phyloP scores from a whole-genome alignment of 352 stramenopile genomes.

The Albugo laibachii region DNA sequence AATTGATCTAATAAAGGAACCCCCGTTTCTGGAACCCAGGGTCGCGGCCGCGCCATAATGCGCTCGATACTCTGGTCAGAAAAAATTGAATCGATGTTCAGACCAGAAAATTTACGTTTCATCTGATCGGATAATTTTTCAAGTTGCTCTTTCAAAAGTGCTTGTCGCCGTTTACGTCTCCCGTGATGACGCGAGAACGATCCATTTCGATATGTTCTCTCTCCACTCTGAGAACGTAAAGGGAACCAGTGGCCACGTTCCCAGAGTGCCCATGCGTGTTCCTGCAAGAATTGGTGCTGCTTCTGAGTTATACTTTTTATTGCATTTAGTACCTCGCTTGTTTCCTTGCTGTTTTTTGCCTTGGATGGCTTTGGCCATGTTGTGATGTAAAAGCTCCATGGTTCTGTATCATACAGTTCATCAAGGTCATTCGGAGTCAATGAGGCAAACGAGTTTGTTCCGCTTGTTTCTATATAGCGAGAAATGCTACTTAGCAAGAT shows the following conservation, averaged over 20 bases:
- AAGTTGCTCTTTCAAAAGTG: conserved; percentile 13
- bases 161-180: conserved; percentile 21
- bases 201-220: conserved; percentile 11
- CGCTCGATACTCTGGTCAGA: conserved; percentile 10
- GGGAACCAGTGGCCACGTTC: conserved; percentile 27
- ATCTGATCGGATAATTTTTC: conserved; percentile 12
- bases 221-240: conserved; percentile 22
- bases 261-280: conserved; percentile 21
- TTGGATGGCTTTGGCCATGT: not conserved
- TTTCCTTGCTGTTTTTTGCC: not conserved
- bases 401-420: conserved; percentile 10
- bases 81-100: conserved; percentile 22
- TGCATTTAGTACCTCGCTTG: not conserved
- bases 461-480: no score
- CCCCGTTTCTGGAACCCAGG: conserved; percentile 20
- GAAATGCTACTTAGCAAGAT: no score
- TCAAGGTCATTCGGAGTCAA: conserved; percentile 7
- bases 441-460: conserved; percentile 10
- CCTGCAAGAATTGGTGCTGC: conserved; percentile 16
- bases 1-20: conserved; percentile 18
- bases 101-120: conserved; percentile 9
- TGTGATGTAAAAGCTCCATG: conserved; percentile 5
- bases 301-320: conserved; percentile 8
- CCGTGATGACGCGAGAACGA: conserved; percentile 14
- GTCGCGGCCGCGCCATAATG: conserved; percentile 16